Evolutionary conservation across 495 filamentous ascomycete species (phyloP), one percentile per base, ranked within the genome.

Genomic region (Aspergillus leporis): DNA sequence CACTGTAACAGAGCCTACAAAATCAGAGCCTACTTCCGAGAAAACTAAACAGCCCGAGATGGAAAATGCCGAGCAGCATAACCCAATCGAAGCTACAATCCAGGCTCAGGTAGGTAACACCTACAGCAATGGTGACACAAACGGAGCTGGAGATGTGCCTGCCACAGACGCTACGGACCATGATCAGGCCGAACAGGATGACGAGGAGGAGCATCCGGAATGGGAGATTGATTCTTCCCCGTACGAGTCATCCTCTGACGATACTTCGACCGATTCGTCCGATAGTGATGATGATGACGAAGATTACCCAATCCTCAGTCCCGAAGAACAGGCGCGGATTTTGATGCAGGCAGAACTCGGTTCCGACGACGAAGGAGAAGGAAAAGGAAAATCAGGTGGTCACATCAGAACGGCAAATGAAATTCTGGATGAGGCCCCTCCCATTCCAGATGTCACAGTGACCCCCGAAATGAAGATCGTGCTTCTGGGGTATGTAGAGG

Each of bases 301-400:
- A 55, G 83, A 85, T 50, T 90, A 91, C 59, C 80, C 85, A 14
- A 80, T 91, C 28, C 79, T 95, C 18, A 87, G 84, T 50, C 81
- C 89, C 13, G 89, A 90, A 68, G 90, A 94, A 67, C 86, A 90
- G 62, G 89, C 89, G 1, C 83, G 85, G 10, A 83, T 93, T 34
- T 77, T 97, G 28, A 93, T 97, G 91, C 78, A 83, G 59, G 86
- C 82, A 51, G 90, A 85, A 47, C 85, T 76, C 38, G 85, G 79
- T 8, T 88, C 84, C 7, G 89, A 91, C 48, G 92, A 93, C 46
- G 90, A 89, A 55, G 86, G 81, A 68, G 73, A 70, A 54, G 62
- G 82, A 68, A 65, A 85, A 74, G 66, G 75, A 5, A 71, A 81
- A 75, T 52, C 74, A 53, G 59, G 74, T 19, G 68, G 69, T 30